These are phyloP conservation scores for Starmera stellimalicola DNA, from an alignment of 1,139 yeast genomes.

Conservation along the genomic window DNA sequence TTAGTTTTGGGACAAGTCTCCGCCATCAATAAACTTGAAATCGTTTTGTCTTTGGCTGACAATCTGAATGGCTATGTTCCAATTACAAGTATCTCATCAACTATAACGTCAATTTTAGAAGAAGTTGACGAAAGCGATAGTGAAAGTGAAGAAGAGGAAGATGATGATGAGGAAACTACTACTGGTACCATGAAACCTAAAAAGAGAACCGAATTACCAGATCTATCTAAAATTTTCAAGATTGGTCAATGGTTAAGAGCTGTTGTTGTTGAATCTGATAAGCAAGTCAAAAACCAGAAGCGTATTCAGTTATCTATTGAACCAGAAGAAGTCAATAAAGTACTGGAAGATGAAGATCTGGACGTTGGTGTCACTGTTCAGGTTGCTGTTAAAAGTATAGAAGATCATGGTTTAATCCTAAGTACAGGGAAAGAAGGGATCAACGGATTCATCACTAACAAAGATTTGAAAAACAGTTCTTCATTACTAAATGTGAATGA, in stretches of 20 bases:
- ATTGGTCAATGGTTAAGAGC: slow-evolving; percentile 88
- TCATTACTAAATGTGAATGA: slow-evolving; percentile 17
- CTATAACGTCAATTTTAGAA: slow-evolving; percentile 48
- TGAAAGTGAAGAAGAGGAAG: slow-evolving; percentile 34
- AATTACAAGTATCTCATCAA: slow-evolving; percentile 63
- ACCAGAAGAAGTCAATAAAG: slow-evolving; percentile 60
- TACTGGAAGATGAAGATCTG: slow-evolving; percentile 55
- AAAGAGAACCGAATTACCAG: slow-evolving; percentile 38
- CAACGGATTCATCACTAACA: slow-evolving; percentile 71
- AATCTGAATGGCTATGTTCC: slow-evolving; percentile 75
- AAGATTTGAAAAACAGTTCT: slow-evolving; percentile 32
- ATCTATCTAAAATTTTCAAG: slow-evolving; percentile 42
- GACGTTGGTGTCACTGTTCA: slow-evolving; percentile 54
- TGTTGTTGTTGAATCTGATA: slow-evolving; percentile 43
- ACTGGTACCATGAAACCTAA: slow-evolving; percentile 24
- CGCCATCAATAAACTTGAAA: slow-evolving; percentile 49
- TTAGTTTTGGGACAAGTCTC: slow-evolving; percentile 68
- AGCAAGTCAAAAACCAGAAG: slow-evolving; percentile 31
- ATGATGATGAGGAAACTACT: slow-evolving; percentile 26
- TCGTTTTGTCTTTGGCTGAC: slow-evolving; percentile 72
- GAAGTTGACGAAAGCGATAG: slow-evolving; percentile 37
- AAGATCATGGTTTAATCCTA: slow-evolving; percentile 84
- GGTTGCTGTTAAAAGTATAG: slow-evolving; percentile 67
- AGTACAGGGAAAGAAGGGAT: slow-evolving; percentile 52
- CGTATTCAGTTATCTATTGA: slow-evolving; percentile 68